These are phyloP conservation scores for Saccharomycopsis sp. DNA, from an alignment of 805 yeast species.

Conservation along the genomic window DNA sequence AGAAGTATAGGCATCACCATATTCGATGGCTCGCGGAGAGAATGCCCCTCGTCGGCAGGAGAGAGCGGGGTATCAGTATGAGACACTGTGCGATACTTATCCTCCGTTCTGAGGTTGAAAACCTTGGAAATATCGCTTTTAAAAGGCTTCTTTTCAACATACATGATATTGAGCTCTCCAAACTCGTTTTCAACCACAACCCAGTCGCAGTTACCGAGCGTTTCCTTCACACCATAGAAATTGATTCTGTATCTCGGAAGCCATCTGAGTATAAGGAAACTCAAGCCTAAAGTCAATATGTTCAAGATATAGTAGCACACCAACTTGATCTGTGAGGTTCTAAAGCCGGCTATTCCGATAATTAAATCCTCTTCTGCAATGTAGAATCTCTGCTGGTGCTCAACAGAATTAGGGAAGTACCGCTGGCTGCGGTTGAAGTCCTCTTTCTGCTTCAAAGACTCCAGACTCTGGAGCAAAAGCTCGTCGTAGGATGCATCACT, in stretches of 20 bases:
- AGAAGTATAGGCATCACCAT: slow-evolving; percentile 54
- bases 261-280: slow-evolving; percentile 77
- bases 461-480: slow-evolving; percentile 3
- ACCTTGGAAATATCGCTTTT: slow-evolving; percentile 68
- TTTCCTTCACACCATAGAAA: slow-evolving; percentile 55
- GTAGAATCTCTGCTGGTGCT: slow-evolving; percentile 72
- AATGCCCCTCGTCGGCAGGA: neutral
- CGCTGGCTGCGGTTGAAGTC: slow-evolving; percentile 23
- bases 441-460: neutral
- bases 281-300: slow-evolving; percentile 58
- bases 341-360: slow-evolving; percentile 89
- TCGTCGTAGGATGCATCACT: slow-evolving; percentile 19
- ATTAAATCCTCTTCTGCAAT: slow-evolving; percentile 94
- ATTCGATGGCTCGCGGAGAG: neutral
- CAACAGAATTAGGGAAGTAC: slow-evolving; percentile 37
- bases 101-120: slow-evolving; percentile 34
- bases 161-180: slow-evolving; percentile 68
- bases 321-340: slow-evolving; percentile 41
- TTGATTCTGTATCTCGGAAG: slow-evolving; percentile 67
- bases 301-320: slow-evolving; percentile 49
- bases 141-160: slow-evolving; percentile 53
- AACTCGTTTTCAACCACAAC: slow-evolving; percentile 89
- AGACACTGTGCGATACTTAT: slow-evolving; percentile 23
- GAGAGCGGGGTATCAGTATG: neutral
- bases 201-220: slow-evolving; percentile 85